phyloP scores from a whole-genome alignment of 2,329 filamentous ascomycete genomes.

The Diaporthe nobilis region DNA sequence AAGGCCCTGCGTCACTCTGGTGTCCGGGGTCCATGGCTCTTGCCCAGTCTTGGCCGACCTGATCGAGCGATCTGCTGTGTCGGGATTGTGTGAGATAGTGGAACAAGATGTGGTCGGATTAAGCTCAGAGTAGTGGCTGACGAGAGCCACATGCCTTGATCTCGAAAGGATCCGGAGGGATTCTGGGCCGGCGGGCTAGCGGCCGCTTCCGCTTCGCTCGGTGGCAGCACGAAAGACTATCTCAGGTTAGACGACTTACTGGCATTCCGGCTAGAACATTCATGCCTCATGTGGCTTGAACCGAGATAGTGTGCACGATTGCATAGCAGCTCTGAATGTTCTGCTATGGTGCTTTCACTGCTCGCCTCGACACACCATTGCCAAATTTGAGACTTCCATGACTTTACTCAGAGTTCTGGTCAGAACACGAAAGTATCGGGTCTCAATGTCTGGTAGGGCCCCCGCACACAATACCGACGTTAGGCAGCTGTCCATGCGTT shows the following conservation, averaged over 20 bases:
- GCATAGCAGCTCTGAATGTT: not conserved
- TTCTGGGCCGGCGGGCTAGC: not conserved
- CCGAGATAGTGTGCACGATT: not conserved
- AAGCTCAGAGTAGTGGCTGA: conserved; percentile 35
- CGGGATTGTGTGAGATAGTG: not conserved
- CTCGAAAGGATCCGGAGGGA: not conserved
- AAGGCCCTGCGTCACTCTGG: not conserved
- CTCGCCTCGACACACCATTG: too few species aligned
- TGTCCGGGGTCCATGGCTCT: not conserved
- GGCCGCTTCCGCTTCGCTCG: not conserved
- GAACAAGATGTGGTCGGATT: conserved; percentile 19
- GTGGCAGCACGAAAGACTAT: not conserved
- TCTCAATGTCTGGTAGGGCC: too few species aligned
- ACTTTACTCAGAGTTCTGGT: too few species aligned
- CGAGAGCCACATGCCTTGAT: conserved; percentile 27
- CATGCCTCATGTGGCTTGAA: not conserved
- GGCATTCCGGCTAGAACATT: too few species aligned
- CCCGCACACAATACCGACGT: too few species aligned
- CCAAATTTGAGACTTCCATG: too few species aligned
- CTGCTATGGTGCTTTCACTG: not conserved
- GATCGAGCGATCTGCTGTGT: not conserved
- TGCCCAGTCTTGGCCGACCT: conserved; percentile 1
- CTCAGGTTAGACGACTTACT: not conserved
- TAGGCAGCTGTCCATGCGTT: too few species aligned
- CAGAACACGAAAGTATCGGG: too few species aligned